Evolutionary conservation across 352 stramenopile species (phyloP).

Genomic region (Phytopythium cucurbitacearum): DNA sequence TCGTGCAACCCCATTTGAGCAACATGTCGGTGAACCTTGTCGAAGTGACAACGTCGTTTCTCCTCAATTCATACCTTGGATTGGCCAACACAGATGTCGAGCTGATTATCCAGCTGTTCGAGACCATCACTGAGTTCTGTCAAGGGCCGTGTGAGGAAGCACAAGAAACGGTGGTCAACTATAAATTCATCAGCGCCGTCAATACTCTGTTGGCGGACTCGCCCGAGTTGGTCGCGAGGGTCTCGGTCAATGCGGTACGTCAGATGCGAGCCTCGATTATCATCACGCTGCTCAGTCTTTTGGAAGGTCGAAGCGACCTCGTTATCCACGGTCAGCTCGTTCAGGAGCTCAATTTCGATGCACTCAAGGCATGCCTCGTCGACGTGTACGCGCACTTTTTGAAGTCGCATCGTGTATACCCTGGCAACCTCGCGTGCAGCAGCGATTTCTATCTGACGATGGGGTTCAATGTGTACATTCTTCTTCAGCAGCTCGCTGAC

Average conservation of each 20-base stretch:
- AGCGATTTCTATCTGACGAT: constrained; percentile 63
- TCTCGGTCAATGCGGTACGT: constrained; percentile 12
- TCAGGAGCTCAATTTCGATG: constrained; percentile 72
- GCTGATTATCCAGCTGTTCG: constrained; percentile 66
- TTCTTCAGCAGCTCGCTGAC: constrained; percentile 64
- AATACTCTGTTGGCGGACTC: constrained; percentile 64
- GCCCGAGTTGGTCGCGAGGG: constrained; percentile 19
- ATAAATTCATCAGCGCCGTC: constrained; percentile 71
- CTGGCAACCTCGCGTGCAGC: constrained; percentile 54
- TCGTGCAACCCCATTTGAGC: constrained; percentile 27
- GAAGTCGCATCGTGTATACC: constrained; percentile 31
- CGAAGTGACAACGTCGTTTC: constrained; percentile 57
- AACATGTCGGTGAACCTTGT: constrained; percentile 44
- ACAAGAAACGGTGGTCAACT: constrained; percentile 68
- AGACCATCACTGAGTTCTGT: constrained; percentile 78
- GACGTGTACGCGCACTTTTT: constrained; percentile 56
- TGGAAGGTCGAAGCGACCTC: constrained; percentile 56
- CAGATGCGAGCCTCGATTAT: constrained; percentile 51
- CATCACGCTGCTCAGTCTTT: constrained; percentile 52
- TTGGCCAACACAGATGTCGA: constrained; percentile 44
- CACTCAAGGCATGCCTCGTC: constrained; percentile 55
- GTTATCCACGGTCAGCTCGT: constrained; percentile 61
- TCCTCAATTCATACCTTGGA: constrained; percentile 55
- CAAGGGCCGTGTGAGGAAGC: constrained; percentile 69
- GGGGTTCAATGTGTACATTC: constrained; percentile 78